A percentile compares a stretch with the other conserved stretches of the same genome.
Evolutionary conservation across 2,329 filamentous ascomycete genomes (phyloP).

Genomic region (Neonectria sp.): DNA sequence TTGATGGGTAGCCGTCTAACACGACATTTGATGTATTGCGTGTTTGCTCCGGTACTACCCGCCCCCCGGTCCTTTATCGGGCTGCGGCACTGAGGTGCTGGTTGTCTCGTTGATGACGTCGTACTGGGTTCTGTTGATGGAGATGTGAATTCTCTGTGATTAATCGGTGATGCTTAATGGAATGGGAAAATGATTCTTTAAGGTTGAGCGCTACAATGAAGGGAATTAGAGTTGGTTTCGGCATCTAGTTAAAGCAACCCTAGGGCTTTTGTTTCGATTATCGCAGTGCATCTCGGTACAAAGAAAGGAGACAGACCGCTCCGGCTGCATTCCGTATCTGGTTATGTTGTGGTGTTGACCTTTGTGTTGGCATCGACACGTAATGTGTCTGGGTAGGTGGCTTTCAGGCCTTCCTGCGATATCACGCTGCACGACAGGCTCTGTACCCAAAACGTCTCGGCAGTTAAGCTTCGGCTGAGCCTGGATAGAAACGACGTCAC

Average conservation of each 20-base stretch:
- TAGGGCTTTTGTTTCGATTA: too few species aligned
- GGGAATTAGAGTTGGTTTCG: neutral
- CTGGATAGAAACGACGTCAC: neutral
- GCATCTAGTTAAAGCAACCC: neutral
- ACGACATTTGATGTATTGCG: slow-evolving; percentile 7
- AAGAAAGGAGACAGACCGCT: neutral
- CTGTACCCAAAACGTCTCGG: neutral
- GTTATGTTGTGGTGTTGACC: neutral
- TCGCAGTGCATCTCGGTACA: too few species aligned
- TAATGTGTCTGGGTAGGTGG: neutral
- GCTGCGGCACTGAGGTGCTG: neutral
- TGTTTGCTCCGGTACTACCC: slow-evolving; percentile 7
- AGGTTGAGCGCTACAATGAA: neutral
- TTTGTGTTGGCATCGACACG: neutral
- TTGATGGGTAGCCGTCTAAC: slow-evolving; percentile 11
- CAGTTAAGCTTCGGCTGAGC: neutral
- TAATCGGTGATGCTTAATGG: neutral
- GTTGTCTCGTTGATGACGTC: neutral
- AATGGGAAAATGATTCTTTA: neutral
- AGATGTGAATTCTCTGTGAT: too few species aligned
- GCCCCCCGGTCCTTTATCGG: neutral
- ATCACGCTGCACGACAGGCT: neutral
- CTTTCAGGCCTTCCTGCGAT: neutral
- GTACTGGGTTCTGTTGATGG: neutral
- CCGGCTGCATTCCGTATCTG: neutral